These are phyloP conservation scores for Taphrina wiesneri DNA, from an alignment of 1,139 yeast species.

Conservation along the genomic window DNA sequence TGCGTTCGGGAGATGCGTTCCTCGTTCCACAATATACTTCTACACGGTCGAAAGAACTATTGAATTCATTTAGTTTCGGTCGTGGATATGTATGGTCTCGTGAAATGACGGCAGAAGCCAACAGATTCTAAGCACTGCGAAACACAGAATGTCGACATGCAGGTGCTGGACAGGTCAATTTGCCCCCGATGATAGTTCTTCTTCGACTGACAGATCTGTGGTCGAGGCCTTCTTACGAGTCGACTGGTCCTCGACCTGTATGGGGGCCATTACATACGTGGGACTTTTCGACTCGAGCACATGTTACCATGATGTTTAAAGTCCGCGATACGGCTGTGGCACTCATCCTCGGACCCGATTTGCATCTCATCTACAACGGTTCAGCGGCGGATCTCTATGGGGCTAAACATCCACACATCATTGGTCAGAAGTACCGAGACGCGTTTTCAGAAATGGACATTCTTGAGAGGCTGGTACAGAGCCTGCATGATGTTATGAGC, in stretches of 20 bases:
- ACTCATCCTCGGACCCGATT: not conserved
- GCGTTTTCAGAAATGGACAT: not conserved
- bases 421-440: not conserved
- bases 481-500: not conserved
- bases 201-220: not conserved
- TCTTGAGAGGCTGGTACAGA: not conserved
- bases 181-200: not conserved
- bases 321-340: not conserved
- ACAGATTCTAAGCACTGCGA: not conserved
- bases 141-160: not conserved
- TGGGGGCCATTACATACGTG: constrained; percentile 11
- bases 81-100: no score
- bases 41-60: no score
- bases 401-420: constrained; percentile 4
- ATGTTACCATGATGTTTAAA: not conserved
- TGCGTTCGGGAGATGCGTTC: not conserved
- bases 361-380: not conserved
- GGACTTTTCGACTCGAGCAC: constrained; percentile 3
- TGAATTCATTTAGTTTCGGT: no score
- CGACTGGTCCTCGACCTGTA: constrained; percentile 1
- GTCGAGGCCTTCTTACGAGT: constrained; percentile 1
- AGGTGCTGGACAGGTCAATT: constrained; percentile 4
- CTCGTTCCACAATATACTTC: no score
- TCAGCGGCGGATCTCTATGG: not conserved
- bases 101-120: not conserved